These are phyloP conservation scores for Amphichorda felina DNA, from an alignment of 2,329 filamentous ascomycete species.

Conservation along the genomic window DNA sequence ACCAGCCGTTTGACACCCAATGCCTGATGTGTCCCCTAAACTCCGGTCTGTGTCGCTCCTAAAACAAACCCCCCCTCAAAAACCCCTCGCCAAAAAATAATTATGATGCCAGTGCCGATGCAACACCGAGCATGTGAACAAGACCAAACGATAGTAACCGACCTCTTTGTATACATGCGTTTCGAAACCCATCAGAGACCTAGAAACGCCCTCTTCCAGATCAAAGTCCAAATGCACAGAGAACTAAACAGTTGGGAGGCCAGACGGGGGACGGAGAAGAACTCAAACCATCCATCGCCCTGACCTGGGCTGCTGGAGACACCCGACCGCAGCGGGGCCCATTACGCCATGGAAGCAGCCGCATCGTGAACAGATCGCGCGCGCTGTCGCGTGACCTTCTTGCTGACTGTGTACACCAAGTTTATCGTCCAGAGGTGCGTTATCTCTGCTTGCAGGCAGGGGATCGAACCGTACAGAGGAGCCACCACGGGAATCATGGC, in stretches of 20 bases:
- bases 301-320: too few relatives aligned
- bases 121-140: conserved; percentile 36
- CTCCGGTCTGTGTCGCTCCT: conserved; percentile 25
- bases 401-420: conserved; percentile 60
- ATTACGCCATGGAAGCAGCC: conserved; percentile 32
- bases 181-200: background rate
- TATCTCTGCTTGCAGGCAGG: conserved; percentile 54
- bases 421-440: conserved; percentile 60
- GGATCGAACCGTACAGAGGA: conserved; percentile 55
- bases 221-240: background rate
- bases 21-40: conserved; percentile 19
- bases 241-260: background rate
- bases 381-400: conserved; percentile 48
- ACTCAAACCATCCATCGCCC: background rate
- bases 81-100: too few relatives aligned
- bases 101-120: conserved; percentile 30
- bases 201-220: conserved; percentile 4
- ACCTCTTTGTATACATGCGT: conserved; percentile 33
- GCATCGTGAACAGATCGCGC: conserved; percentile 25
- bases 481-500: conserved; percentile 55
- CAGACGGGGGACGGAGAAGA: conserved; percentile 6
- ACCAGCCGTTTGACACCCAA: conserved; percentile 7
- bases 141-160: conserved; percentile 19
- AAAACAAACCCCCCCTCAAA: too few relatives aligned
- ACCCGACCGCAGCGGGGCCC: too few relatives aligned